These are phyloP conservation scores for Adansonia madagascariensis DNA, from an alignment of 441 rosid genomes.

Conservation along the genomic window DNA sequence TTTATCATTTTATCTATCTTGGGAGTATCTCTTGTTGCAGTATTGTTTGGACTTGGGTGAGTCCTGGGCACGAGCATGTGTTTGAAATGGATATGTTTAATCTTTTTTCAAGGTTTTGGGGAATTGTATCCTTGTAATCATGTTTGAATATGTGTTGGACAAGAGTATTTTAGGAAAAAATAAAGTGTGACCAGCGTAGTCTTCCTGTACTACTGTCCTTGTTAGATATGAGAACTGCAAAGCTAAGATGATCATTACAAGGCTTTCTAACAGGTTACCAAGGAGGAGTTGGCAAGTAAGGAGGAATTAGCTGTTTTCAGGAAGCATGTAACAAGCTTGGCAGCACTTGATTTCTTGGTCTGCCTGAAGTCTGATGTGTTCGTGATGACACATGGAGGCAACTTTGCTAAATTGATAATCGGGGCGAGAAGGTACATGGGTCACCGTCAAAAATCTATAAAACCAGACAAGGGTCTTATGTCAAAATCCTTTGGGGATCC, in stretches of 20 bases:
- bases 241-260: background rate
- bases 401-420: conserved; percentile 95
- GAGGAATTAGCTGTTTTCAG: conserved; percentile 79
- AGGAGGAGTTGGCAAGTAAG: conserved; percentile 90
- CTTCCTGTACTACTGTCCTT: background rate
- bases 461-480: conserved; percentile 98
- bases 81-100: no score
- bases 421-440: conserved; percentile 98
- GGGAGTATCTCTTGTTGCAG: background rate
- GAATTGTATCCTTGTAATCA: no score
- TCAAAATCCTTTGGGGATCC: conserved; percentile 98
- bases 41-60: no score
- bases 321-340: conserved; percentile 96
- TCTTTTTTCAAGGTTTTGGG: no score
- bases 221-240: background rate
- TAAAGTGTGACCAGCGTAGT: no score
- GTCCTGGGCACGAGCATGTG: no score
- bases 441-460: conserved; percentile 87
- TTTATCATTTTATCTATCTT: background rate
- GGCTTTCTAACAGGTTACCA: conserved; percentile 68
- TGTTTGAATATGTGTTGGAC: no score
- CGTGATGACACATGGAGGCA: conserved; percentile 99
- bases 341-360: conserved; percentile 95
- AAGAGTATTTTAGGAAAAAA: no score
- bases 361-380: conserved; percentile 96